Evolutionary conservation across 208 protist species (phyloP).

Genomic region (Leishmania mexicana): DNA sequence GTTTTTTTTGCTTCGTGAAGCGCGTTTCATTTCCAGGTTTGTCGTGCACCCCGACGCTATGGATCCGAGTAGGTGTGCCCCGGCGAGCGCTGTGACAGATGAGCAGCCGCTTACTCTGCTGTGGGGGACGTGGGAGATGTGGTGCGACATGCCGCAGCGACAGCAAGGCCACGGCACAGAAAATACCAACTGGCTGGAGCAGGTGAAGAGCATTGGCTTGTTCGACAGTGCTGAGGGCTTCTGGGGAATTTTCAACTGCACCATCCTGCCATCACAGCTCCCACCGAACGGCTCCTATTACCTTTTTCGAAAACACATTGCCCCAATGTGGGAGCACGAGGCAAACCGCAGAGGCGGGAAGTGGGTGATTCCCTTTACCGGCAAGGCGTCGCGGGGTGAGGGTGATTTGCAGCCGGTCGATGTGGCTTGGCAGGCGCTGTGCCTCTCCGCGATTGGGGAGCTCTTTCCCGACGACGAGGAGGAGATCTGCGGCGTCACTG

Average conservation of each 20-base stretch:
- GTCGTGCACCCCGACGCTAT: slow-evolving; percentile 5
- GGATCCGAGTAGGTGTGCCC: slow-evolving; percentile 7
- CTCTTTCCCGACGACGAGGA: slow-evolving; percentile 76
- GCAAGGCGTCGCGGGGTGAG: slow-evolving; percentile 10
- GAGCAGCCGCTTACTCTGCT: slow-evolving; percentile 60
- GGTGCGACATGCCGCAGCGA: slow-evolving; percentile 67
- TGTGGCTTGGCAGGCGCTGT: slow-evolving; percentile 77
- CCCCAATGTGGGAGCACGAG: slow-evolving; percentile 93
- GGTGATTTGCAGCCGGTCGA: slow-evolving; percentile 55
- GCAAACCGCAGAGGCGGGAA: slow-evolving; percentile 87
- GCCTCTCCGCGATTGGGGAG: slow-evolving; percentile 81
- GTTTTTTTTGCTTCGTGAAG: neutral
- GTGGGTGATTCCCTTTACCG: slow-evolving; percentile 77
- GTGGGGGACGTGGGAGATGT: slow-evolving; percentile 93
- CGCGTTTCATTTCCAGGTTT: neutral
- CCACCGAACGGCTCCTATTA: slow-evolving; percentile 81
- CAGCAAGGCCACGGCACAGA: slow-evolving; percentile 14
- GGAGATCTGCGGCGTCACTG: slow-evolving; percentile 85
- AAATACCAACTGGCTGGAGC: slow-evolving; percentile 74
- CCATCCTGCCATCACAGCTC: slow-evolving; percentile 74
- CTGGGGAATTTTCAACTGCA: slow-evolving; percentile 82
- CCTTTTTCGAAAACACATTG: slow-evolving; percentile 88
- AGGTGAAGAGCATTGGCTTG: slow-evolving; percentile 78
- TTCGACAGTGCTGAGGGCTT: slow-evolving; percentile 92
- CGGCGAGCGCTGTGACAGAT: slow-evolving; percentile 17